Conservation (phyloP, 2,329 filamentous ascomycete species). For the Thelonectria rubi region DNA sequence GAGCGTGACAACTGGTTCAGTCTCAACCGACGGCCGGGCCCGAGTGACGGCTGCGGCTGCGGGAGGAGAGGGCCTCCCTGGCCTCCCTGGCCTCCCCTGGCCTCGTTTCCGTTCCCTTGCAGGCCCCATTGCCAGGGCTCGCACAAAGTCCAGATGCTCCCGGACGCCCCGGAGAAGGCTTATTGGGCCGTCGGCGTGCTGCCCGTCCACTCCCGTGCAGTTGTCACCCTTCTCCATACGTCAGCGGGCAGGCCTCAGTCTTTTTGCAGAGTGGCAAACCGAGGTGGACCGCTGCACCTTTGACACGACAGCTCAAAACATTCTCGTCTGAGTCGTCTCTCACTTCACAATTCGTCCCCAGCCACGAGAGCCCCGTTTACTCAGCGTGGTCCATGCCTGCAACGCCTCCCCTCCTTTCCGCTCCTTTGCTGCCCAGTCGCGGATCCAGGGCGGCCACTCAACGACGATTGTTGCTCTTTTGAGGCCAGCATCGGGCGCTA, state of each 20-base stretch:
- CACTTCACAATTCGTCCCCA: neutral
- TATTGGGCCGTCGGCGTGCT: neutral
- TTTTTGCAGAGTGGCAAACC: neutral
- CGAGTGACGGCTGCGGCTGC: conserved; percentile 14
- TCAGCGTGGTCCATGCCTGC: conserved; percentile 7
- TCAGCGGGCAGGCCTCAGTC: conserved; percentile 1
- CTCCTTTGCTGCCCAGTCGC: conserved; percentile 10
- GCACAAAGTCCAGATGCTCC: conserved; percentile 4
- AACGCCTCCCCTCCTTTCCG: no score
- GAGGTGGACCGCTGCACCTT: neutral
- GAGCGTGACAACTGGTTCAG: conserved; percentile 9
- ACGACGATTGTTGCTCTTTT: neutral
- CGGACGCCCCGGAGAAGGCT: neutral
- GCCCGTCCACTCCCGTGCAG: neutral
- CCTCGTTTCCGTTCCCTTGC: conserved; percentile 5
- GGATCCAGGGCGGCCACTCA: conserved; percentile 24
- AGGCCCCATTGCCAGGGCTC: neutral
- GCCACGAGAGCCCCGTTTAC: conserved; percentile 1
- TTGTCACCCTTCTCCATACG: neutral
- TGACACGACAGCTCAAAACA: neutral
- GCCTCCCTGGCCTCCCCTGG: no score
- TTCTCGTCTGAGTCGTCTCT: no score
- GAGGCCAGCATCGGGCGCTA: conserved; percentile 20
- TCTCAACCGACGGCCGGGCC: neutral
- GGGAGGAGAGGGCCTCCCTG: neutral